Percentiles rank a stretch among this genome's conserved stretches.
Evolutionary conservation across 1,284 basidiomycete species (phyloP).

Genomic region (Coniferiporia weirii): DNA sequence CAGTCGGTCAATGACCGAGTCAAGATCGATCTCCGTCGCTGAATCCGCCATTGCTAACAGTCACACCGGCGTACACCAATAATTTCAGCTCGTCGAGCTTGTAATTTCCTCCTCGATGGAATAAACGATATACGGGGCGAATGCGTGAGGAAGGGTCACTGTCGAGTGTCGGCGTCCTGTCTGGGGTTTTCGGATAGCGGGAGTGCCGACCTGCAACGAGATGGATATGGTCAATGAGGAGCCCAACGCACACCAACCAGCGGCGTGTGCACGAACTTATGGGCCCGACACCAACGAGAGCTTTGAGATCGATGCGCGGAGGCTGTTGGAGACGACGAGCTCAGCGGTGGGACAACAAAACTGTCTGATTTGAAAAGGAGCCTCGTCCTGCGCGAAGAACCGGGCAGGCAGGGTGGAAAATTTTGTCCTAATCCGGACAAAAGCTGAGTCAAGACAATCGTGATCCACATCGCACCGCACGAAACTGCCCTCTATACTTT

Average conservation of each 20-base stretch:
- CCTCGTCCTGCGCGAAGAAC: not conserved
- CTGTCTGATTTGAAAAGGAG: not conserved
- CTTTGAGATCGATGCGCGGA: constrained; percentile 8
- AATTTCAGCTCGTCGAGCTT: not conserved
- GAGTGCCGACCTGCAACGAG: constrained; percentile 10
- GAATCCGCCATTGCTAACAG: constrained; percentile 50
- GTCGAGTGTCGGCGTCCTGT: constrained; percentile 1
- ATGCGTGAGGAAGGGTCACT: not conserved
- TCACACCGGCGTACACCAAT: constrained; percentile 5
- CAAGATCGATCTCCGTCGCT: constrained; percentile 88
- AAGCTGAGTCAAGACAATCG: not conserved
- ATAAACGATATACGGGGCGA: not conserved
- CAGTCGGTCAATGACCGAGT: constrained; percentile 96
- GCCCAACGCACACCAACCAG: not conserved
- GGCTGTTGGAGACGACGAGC: not conserved
- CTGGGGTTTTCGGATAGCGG: constrained; percentile 18
- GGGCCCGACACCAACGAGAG: not conserved
- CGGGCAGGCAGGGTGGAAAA: not conserved
- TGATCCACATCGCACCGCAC: not conserved
- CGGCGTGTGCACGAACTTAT: constrained; percentile 1
- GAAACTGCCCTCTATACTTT: too few species aligned
- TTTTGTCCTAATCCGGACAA: not conserved
- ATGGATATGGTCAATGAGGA: not conserved
- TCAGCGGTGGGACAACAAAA: not conserved
- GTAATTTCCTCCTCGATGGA: not conserved